These are phyloP conservation scores for Tolypocladium pustulatum DNA, from an alignment of 2,329 filamentous ascomycete species.

Conservation along the genomic window DNA sequence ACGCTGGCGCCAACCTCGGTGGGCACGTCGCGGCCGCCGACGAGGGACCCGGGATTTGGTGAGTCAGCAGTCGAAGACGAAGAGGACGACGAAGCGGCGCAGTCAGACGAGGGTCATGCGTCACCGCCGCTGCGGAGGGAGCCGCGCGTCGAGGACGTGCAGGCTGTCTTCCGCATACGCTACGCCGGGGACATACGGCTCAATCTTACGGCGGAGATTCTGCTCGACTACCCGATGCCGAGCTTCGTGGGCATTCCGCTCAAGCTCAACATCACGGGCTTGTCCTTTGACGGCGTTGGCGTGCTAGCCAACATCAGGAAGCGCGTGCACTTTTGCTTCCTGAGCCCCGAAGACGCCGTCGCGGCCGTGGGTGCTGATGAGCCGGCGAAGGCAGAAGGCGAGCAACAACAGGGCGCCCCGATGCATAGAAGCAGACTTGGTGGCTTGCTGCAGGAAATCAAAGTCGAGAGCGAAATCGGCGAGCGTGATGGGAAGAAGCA, in stretches of 20 bases:
- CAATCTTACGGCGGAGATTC: slow-evolving; percentile 84
- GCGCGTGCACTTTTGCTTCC: slow-evolving; percentile 84
- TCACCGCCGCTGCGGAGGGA: slow-evolving; percentile 37
- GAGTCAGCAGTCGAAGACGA: slow-evolving; percentile 29
- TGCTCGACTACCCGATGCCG: slow-evolving; percentile 96
- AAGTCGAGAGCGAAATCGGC: slow-evolving; percentile 95
- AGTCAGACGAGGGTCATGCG: slow-evolving; percentile 5
- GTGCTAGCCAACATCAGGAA: slow-evolving; percentile 86
- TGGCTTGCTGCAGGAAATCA: slow-evolving; percentile 80
- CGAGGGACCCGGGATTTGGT: slow-evolving; percentile 34
- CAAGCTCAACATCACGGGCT: slow-evolving; percentile 85
- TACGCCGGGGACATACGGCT: slow-evolving; percentile 84
- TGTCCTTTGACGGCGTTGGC: slow-evolving; percentile 91
- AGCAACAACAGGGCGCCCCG: slow-evolving; percentile 9
- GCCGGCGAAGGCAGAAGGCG: slow-evolving; percentile 13
- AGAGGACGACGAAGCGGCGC: slow-evolving; percentile 15
- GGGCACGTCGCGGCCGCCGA: slow-evolving; percentile 45
- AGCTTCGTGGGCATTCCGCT: slow-evolving; percentile 94
- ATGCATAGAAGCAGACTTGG: slow-evolving; percentile 39
- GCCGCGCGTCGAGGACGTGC: slow-evolving; percentile 73
- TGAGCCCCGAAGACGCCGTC: slow-evolving; percentile 83
- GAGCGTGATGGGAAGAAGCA: slow-evolving; percentile 85
- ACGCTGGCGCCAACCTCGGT: slow-evolving; percentile 47
- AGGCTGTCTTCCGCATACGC: slow-evolving; percentile 82
- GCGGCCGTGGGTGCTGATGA: slow-evolving; percentile 51